A percentile compares a stretch with the other conserved stretches of the same genome.
These are phyloP conservation scores for Alisma plantagoaquatica DNA, from an alignment of 106 monocot species.

Conservation along the genomic window DNA sequence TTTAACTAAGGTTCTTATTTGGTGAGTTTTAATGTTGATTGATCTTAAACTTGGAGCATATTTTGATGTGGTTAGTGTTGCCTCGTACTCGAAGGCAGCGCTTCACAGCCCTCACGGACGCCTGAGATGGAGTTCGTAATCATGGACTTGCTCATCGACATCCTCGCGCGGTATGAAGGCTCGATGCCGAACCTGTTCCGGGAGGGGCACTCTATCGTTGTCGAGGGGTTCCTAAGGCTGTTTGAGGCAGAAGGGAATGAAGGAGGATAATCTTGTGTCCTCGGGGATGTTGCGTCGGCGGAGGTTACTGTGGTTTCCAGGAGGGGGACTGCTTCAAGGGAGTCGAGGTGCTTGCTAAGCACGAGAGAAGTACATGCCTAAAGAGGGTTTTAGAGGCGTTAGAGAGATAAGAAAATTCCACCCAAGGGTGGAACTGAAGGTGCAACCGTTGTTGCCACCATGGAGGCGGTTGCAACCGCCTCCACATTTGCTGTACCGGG, in stretches of 20 bases:
- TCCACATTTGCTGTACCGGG: no score
- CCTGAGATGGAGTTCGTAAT: slow-evolving; percentile 96
- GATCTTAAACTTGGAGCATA: no score
- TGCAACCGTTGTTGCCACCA: slow-evolving; percentile 8
- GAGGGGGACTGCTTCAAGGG: slow-evolving; percentile 58
- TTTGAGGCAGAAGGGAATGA: slow-evolving; percentile 22
- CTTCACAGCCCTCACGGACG: slow-evolving; percentile 41
- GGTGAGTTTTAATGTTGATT: no score
- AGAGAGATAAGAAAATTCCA: slow-evolving; percentile 73
- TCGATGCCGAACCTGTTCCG: slow-evolving; percentile 90
- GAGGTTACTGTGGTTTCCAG: slow-evolving; percentile 58
- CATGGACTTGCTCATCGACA: slow-evolving; percentile 86
- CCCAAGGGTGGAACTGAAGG: no score
- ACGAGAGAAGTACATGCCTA: slow-evolving; percentile 99
- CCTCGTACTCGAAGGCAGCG: slow-evolving; percentile 89
- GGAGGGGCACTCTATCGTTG: slow-evolving; percentile 96
- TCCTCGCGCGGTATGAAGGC: slow-evolving; percentile 81
- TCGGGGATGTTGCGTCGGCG: background rate
- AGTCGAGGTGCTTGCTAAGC: slow-evolving; percentile 92
- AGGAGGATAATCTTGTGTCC: background rate
- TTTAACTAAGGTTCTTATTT: no score
- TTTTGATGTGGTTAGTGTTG: no score
- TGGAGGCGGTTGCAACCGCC: background rate
- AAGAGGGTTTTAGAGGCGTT: slow-evolving; percentile 84
- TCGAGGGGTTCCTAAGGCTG: slow-evolving; percentile 66